phyloP scores from a whole-genome alignment of 2,329 filamentous ascomycete species.

The Penicillium decumbens region DNA sequence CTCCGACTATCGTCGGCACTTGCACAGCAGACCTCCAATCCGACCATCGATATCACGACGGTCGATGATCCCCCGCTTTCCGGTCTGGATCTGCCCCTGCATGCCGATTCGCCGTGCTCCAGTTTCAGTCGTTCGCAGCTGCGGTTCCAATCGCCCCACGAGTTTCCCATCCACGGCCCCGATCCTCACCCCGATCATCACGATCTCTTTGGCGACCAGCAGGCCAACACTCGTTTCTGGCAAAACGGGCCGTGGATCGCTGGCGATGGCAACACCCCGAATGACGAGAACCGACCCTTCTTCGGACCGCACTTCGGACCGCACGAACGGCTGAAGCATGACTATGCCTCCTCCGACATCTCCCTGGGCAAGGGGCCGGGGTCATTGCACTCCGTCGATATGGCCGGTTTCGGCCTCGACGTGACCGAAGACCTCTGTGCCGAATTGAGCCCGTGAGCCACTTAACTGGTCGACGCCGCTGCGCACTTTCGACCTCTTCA shows the following conservation, averaged over 20 bases:
- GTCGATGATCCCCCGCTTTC: conserved; percentile 38
- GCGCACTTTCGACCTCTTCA: not conserved
- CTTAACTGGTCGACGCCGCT: not conserved
- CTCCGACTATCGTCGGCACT: conserved; percentile 37
- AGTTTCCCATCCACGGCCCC: conserved; percentile 37
- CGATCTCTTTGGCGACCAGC: conserved; percentile 44
- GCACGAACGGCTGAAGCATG: conserved; percentile 41
- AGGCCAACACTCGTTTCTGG: conserved; percentile 44
- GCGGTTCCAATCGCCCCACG: conserved; percentile 41
- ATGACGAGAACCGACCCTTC: conserved; percentile 42
- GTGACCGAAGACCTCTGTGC: conserved; percentile 34
- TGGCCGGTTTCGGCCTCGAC: conserved; percentile 44
- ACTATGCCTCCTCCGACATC: conserved; percentile 44
- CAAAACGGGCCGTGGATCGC: conserved; percentile 42
- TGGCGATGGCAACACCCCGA: conserved; percentile 41
- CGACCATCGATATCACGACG: conserved; percentile 42
- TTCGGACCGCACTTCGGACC: conserved; percentile 41
- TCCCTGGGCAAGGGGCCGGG: conserved; percentile 42
- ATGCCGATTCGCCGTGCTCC: conserved; percentile 42
- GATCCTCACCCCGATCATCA: conserved; percentile 40
- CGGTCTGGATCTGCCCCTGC: conserved; percentile 36
- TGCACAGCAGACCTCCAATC: conserved; percentile 39
- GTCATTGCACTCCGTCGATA: conserved; percentile 44
- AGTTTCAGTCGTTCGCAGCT: conserved; percentile 42
- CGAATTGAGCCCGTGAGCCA: conserved; percentile 36